phyloP scores from a whole-genome alignment of 768 basidiomycete species.

The Lactarius indigo region DNA sequence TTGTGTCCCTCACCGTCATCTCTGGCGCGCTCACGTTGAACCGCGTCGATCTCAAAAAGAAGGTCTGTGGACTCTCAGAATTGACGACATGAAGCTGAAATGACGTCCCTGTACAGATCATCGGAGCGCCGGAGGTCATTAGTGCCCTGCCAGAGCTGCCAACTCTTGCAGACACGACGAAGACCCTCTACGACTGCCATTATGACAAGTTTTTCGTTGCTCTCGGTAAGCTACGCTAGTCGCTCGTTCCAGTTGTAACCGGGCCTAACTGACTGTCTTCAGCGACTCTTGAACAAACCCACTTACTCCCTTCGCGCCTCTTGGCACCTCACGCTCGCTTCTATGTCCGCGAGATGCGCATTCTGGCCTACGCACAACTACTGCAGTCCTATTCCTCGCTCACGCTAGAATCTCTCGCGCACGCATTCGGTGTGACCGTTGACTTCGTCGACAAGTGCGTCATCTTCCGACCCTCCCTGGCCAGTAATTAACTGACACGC shows the following conservation, averaged over 20 bases:
- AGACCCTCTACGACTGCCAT: constrained; percentile 87
- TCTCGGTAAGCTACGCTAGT: constrained; percentile 51
- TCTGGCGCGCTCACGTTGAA: constrained; percentile 72
- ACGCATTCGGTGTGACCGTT: constrained; percentile 85
- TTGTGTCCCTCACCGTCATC: constrained; percentile 82
- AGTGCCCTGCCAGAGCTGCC: constrained; percentile 82
- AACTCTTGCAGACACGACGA: constrained; percentile 75
- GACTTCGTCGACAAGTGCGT: constrained; percentile 85
- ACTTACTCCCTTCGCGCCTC: constrained; percentile 83
- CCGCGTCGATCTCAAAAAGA: constrained; percentile 87
- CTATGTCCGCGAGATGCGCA: constrained; percentile 95
- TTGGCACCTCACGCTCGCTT: constrained; percentile 82
- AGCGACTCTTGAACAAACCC: constrained; percentile 87
- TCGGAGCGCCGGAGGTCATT: constrained; percentile 82
- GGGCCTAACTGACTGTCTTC: neutral
- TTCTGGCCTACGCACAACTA: constrained; percentile 87
- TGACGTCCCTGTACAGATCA: constrained; percentile 49
- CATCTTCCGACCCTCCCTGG: neutral
- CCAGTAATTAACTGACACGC: constrained; percentile 7
- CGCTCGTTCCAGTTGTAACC: constrained; percentile 5
- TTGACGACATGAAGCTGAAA: neutral
- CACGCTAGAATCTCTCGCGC: constrained; percentile 80
- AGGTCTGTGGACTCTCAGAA: constrained; percentile 44
- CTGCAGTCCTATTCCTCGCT: constrained; percentile 89
- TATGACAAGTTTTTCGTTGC: constrained; percentile 94